Evolutionary conservation across 2,329 filamentous ascomycete species (phyloP), one percentile per base, ranked within the genome.

Genomic region (Colletotrichum sp.): DNA sequence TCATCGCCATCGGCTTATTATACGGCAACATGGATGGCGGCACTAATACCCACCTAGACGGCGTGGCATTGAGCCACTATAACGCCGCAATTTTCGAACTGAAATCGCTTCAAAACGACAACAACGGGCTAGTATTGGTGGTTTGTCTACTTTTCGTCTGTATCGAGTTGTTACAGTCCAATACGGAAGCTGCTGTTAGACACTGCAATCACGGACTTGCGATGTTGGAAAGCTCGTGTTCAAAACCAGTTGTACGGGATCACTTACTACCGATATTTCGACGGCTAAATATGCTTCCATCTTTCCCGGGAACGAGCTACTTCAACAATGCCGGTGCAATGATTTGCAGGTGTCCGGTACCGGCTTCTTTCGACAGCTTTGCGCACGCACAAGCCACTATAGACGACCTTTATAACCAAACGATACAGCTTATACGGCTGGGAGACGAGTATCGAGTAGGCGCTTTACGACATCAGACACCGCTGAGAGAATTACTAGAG

Each of bases 21-120:
- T 87, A 32, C 15, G 75, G 68, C 16, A 52, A 61, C n/a, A 32
- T 36, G 9, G 19, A 70, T 4, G 22, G 49, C 25, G 64, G 66
- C 9, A 13, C 15, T 16, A 25, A 36, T 25, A 44, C 52, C 8
- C 63, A 39, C 13, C 8, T 27, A 27, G 71, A 72, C 44, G 57
- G 39, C 4, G 61, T 76, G 25, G 69, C 73, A 7, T 39, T 76
- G n/a, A 83, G 70, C 9, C 70, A 77, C 15, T 77, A 77, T 22
- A 77, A 69, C 39, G 66, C 61, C 7, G 71, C 71, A 15, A 71
- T 77, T 7, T 64, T 13, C 3, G 61, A 65, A 6, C n/a, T 77
- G 13, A 77, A 57, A 25, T 32, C 61, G 1, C 19, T 71, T 1
- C 34, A 71, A 39, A 71, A 71, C 16, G 32, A 52, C 19, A 65